Percentiles rank a stretch among this genome's conserved stretches.
Evolutionary conservation across 371 early-diverging fungal genomes (phyloP).

Genomic region (Rhizopus microsporus): DNA sequence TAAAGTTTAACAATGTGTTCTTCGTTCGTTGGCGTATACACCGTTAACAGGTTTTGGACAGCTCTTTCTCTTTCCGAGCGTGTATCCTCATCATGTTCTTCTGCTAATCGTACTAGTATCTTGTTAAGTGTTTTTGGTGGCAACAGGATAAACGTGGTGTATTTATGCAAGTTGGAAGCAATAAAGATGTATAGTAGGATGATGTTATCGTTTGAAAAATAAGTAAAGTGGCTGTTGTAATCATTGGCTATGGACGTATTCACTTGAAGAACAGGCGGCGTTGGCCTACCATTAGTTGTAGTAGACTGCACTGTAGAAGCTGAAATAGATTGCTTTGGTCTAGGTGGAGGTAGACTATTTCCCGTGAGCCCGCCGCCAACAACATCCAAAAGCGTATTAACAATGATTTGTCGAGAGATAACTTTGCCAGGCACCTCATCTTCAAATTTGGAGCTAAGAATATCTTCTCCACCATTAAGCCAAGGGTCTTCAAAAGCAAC

Average conservation of each 20-base stretch:
- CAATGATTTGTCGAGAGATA: constrained; percentile 75
- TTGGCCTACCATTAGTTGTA: constrained; percentile 19
- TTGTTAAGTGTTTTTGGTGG: constrained; percentile 61
- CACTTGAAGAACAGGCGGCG: constrained; percentile 14
- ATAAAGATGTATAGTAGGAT: constrained; percentile 70
- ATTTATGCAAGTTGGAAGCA: constrained; percentile 65
- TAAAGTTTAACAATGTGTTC: constrained; percentile 58
- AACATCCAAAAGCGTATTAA: constrained; percentile 70
- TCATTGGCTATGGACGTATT: constrained; percentile 16
- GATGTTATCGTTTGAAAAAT: constrained; percentile 40
- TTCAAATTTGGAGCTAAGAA: constrained; percentile 51
- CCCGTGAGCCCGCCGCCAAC: constrained; percentile 48
- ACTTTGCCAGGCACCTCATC: constrained; percentile 61
- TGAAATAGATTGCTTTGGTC: constrained; percentile 47
- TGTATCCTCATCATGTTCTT: constrained; percentile 50
- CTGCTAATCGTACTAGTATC: constrained; percentile 61
- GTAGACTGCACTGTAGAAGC: constrained; percentile 45
- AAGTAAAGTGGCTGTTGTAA: constrained; percentile 3
- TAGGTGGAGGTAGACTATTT: constrained; percentile 35
- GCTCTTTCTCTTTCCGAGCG: constrained; percentile 70
- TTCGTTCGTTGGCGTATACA: constrained; percentile 63
- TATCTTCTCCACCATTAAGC: constrained; percentile 65
- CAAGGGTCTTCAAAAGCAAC: constrained; percentile 72
- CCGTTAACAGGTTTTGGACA: constrained; percentile 62
- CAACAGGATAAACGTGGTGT: constrained; percentile 61